phyloP scores from a whole-genome alignment of 2,329 filamentous ascomycete species.

The Epichloe amarillans region DNA sequence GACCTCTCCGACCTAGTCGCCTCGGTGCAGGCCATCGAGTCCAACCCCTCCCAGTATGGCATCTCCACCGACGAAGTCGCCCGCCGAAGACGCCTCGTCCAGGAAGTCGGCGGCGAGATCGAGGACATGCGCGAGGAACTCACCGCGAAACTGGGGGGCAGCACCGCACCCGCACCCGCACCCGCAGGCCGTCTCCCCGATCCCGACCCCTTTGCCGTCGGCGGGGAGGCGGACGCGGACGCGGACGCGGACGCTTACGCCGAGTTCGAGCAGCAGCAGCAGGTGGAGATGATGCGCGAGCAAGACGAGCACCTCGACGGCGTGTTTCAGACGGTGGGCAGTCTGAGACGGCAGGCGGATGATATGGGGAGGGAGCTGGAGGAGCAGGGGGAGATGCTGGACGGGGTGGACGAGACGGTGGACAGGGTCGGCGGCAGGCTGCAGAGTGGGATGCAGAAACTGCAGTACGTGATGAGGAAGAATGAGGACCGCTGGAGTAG shows the following conservation, averaged over 20 bases:
- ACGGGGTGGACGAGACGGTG: slow-evolving; percentile 70
- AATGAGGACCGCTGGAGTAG: slow-evolving; percentile 84
- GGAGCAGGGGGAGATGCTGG: slow-evolving; percentile 80
- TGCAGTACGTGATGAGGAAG: slow-evolving; percentile 69
- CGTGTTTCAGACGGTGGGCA: slow-evolving; percentile 87
- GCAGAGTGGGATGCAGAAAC: slow-evolving; percentile 73
- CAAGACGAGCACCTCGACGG: slow-evolving; percentile 89
- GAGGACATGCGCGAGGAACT: slow-evolving; percentile 83
- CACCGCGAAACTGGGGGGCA: slow-evolving; percentile 38
- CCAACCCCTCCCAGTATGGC: slow-evolving; percentile 76
- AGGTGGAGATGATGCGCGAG: slow-evolving; percentile 82
- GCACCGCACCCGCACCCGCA: slow-evolving; percentile 9
- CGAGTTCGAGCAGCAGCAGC: slow-evolving; percentile 81
- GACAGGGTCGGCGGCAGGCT: slow-evolving; percentile 80
- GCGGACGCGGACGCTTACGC: slow-evolving; percentile 59
- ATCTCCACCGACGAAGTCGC: slow-evolving; percentile 71
- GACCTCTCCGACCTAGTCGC: slow-evolving; percentile 83
- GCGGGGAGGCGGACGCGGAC: slow-evolving; percentile 42
- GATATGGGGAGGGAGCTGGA: slow-evolving; percentile 95
- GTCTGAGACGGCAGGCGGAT: slow-evolving; percentile 76
- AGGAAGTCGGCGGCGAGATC: slow-evolving; percentile 79
- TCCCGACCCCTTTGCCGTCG: slow-evolving; percentile 44
- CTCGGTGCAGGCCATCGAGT: slow-evolving; percentile 76
- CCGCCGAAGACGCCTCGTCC: slow-evolving; percentile 67
- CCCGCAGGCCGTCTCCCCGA: slow-evolving; percentile 32